A percentile compares a stretch with the other conserved stretches of the same genome.
These are phyloP conservation scores for Paramecium octaurelia DNA, from an alignment of 73 alveolate genomes.

Conservation along the genomic window DNA sequence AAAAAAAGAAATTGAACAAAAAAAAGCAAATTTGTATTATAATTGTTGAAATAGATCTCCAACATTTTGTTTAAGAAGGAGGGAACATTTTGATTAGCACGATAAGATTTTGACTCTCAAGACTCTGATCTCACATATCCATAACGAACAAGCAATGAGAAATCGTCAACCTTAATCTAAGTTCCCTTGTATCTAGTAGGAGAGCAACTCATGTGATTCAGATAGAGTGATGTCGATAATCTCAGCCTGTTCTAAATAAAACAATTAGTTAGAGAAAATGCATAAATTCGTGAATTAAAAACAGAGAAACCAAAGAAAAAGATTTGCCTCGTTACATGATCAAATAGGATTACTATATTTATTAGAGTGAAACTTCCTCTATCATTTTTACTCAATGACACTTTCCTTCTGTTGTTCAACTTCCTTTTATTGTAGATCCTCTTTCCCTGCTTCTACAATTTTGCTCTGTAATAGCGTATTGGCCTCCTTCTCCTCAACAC, in stretches of 20 bases:
- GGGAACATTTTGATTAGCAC: background rate
- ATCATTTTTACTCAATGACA: background rate
- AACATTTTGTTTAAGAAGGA: background rate
- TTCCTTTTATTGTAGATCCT: background rate
- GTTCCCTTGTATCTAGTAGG: background rate
- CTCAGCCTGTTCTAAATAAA: background rate
- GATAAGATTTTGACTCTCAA: background rate
- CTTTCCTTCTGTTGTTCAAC: background rate
- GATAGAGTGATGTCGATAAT: background rate
- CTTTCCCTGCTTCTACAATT: background rate
- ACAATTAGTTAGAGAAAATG: background rate
- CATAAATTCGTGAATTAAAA: background rate
- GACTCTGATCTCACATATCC: background rate
- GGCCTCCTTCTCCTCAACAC: background rate
- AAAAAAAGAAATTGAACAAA: background rate
- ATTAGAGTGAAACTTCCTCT: background rate
- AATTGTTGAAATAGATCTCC: background rate
- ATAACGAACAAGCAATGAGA: background rate
- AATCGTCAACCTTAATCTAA: background rate
- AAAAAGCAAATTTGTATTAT: background rate
- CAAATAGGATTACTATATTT: background rate
- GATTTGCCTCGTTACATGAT: background rate
- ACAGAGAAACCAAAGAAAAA: background rate
- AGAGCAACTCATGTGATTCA: background rate
- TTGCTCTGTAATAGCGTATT: background rate